phyloP scores from a whole-genome alignment of 2,329 filamentous ascomycete genomes.

The Colletotrichum shisoi region DNA sequence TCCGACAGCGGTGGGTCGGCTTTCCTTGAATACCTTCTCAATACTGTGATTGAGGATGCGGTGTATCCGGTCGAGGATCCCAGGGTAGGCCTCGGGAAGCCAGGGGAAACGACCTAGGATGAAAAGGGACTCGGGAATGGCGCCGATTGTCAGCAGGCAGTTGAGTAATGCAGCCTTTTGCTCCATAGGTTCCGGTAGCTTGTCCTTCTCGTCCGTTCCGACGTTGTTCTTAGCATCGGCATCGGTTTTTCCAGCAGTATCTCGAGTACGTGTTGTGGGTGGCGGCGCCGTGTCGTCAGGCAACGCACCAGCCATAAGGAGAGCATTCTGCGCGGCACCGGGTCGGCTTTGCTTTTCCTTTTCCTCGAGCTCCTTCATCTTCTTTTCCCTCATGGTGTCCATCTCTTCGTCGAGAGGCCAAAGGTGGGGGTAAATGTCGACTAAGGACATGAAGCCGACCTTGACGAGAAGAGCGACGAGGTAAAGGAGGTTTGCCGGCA shows the following conservation, averaged over 20 bases:
- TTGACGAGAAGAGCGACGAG: conserved; percentile 93
- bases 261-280: conserved; percentile 57
- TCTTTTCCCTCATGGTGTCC: conserved; percentile 73
- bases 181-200: conserved; percentile 76
- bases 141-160: conserved; percentile 87
- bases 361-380: conserved; percentile 78
- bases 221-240: conserved; percentile 60
- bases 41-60: conserved; percentile 85
- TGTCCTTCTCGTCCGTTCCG: conserved; percentile 59
- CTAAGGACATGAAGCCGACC: conserved; percentile 92
- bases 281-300: conserved; percentile 76
- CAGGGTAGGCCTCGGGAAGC: conserved; percentile 84
- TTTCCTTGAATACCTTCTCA: conserved; percentile 71
- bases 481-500: conserved; percentile 93
- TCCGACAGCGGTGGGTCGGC: conserved; percentile 48
- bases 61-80: conserved; percentile 80
- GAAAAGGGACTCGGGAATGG: conserved; percentile 90
- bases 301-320: conserved; percentile 85
- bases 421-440: conserved; percentile 90
- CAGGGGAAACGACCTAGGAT: conserved; percentile 92
- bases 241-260: conserved; percentile 61
- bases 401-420: conserved; percentile 86
- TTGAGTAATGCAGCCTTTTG: conserved; percentile 88
- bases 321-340: conserved; percentile 79
- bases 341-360: conserved; percentile 75